These are phyloP conservation scores for Myxozyma geophila DNA, from an alignment of 805 yeast genomes.

Conservation along the genomic window DNA sequence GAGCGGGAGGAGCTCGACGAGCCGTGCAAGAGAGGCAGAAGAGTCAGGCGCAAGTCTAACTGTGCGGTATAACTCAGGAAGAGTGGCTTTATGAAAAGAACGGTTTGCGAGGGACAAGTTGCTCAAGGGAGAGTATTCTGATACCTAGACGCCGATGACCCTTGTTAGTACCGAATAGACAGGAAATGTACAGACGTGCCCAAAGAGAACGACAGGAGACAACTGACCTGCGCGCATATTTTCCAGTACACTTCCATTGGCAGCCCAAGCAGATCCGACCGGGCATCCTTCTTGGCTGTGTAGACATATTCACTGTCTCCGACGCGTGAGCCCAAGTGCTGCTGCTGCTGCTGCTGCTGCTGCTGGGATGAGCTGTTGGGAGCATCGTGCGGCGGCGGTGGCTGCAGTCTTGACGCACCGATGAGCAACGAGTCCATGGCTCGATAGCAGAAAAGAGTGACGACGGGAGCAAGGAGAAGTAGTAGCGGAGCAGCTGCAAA, in stretches of 20 bases:
- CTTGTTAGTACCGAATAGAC: background rate
- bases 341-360: no score
- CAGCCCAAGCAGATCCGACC: slow-evolving; percentile 15
- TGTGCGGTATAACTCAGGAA: slow-evolving; percentile 29
- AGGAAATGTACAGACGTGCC: background rate
- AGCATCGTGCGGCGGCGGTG: no score
- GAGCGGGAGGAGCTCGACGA: slow-evolving; percentile 5
- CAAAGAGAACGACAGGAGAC: background rate
- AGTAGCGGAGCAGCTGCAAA: background rate
- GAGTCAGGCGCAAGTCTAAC: slow-evolving; percentile 14
- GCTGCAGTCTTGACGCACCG: no score
- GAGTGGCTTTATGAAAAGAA: slow-evolving; percentile 15
- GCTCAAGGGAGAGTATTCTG: slow-evolving; percentile 18
- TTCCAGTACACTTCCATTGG: slow-evolving; percentile 33
- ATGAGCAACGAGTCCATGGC: no score
- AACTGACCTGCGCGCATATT: slow-evolving; percentile 27
- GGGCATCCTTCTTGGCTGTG: background rate
- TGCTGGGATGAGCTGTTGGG: no score
- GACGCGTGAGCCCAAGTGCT: no score
- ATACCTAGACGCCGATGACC: background rate
- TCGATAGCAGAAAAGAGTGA: background rate
- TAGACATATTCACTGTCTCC: background rate
- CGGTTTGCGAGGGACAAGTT: slow-evolving; percentile 20
- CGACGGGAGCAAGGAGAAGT: background rate
- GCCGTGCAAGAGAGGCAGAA: slow-evolving; percentile 10